A percentile compares a stretch with the other conserved stretches of the same genome.
phyloP scores from a whole-genome alignment of 176 grass and related monocot species.

The Echinochloa phyllopogon region DNA sequence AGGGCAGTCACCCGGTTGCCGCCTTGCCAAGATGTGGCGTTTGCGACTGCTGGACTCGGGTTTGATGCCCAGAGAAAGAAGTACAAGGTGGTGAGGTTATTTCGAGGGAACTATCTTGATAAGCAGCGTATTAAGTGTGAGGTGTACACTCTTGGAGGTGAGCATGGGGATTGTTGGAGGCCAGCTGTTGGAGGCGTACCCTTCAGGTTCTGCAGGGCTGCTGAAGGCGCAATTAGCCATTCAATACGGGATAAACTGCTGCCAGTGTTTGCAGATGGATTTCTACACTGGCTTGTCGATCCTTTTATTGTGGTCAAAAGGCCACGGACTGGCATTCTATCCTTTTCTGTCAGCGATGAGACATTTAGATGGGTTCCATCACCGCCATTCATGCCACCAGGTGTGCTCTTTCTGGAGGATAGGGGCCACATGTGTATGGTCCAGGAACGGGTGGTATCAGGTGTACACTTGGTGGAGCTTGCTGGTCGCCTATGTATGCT shows the following conservation, averaged over 20 bases:
- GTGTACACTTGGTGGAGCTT: not conserved
- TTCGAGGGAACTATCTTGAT: not conserved
- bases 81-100: conserved; percentile 43
- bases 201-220: conserved; percentile 11
- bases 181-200: not conserved
- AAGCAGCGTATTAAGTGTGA: not conserved
- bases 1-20: conserved; percentile 18
- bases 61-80: conserved; percentile 1
- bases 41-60: conserved; percentile 13
- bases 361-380: not conserved
- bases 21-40: not conserved
- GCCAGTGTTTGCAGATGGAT: conserved; percentile 1
- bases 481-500: not conserved
- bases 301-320: not conserved
- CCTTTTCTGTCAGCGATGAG: not conserved
- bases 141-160: not conserved
- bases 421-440: not conserved
- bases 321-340: not conserved
- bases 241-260: not conserved
- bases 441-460: no score
- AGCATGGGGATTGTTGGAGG: not conserved
- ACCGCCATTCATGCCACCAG: not conserved
- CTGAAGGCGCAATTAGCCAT: accelerated
- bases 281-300: not conserved
- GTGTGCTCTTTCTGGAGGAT: not conserved